Conservation (phyloP, 768 basidiomycete species). For the Trametes punicea region DNA sequence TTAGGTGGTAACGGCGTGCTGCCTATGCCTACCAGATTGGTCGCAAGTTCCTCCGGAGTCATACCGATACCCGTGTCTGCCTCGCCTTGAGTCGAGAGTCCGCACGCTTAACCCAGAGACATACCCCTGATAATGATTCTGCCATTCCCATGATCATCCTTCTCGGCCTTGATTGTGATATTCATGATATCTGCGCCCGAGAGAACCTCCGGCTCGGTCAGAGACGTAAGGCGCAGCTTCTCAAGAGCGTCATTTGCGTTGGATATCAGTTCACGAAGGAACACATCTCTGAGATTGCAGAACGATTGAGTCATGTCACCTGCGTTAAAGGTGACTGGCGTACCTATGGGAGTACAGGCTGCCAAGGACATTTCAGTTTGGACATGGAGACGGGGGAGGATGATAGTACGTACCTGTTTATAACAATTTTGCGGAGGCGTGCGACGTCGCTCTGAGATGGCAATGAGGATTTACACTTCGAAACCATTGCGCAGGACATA, state of each 20-base stretch:
- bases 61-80: constrained; percentile 98
- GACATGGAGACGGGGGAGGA: neutral
- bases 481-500: neutral
- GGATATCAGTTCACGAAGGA: constrained; percentile 86
- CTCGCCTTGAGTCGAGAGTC: too few species aligned
- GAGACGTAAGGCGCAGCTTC: constrained; percentile 81
- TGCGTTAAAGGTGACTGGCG: constrained; percentile 11
- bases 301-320: neutral
- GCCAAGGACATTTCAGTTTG: neutral
- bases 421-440: constrained; percentile 88
- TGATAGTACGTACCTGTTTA: constrained; percentile 60
- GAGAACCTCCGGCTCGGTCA: constrained; percentile 74
- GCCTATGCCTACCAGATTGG: constrained; percentile 47
- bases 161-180: constrained; percentile 80
- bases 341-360: constrained; percentile 85
- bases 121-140: constrained; percentile 72
- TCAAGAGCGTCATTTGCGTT: constrained; percentile 97
- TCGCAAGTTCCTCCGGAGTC: constrained; percentile 84
- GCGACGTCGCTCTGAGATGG: constrained; percentile 80
- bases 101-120: constrained; percentile 24
- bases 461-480: neutral
- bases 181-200: constrained; percentile 74
- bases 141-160: constrained; percentile 65
- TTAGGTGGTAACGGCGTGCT: neutral
- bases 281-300: constrained; percentile 56